Evolutionary conservation across 805 yeast species (phyloP).

Genomic region (Nakazawaea sp.): DNA sequence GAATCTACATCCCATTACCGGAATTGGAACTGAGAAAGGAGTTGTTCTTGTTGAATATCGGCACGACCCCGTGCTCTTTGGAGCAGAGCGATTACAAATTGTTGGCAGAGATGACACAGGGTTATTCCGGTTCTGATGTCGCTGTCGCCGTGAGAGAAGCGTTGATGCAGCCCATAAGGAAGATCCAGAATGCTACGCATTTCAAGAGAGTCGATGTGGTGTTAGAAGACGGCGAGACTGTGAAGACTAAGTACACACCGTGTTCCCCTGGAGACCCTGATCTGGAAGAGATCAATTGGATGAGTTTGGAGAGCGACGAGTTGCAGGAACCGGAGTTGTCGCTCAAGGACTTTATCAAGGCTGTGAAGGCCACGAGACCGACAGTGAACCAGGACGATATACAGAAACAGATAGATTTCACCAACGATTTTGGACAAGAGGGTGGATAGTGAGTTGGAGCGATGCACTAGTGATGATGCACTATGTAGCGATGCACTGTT

Average conservation of each 20-base stretch:
- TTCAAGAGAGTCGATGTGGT: constrained; percentile 56
- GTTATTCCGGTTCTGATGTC: constrained; percentile 95
- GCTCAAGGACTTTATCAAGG: constrained; percentile 87
- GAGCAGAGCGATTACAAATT: constrained; percentile 65
- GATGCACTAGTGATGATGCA: no score
- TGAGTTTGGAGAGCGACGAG: constrained; percentile 84
- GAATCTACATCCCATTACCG: constrained; percentile 93
- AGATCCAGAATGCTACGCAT: constrained; percentile 94
- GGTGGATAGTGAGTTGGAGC: constrained; percentile 50
- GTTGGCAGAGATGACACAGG: constrained; percentile 90
- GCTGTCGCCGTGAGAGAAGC: constrained; percentile 97
- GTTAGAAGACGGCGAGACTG: constrained; percentile 27
- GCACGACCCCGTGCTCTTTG: constrained; percentile 79
- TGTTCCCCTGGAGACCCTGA: constrained; percentile 95
- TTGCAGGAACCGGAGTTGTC: constrained; percentile 85
- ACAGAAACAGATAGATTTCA: constrained; percentile 76
- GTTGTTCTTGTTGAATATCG: constrained; percentile 93
- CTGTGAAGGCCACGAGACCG: constrained; percentile 86
- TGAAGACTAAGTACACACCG: constrained; percentile 58
- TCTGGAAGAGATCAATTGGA: constrained; percentile 90
- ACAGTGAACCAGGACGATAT: constrained; percentile 88
- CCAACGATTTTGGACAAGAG: constrained; percentile 95
- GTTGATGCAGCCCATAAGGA: constrained; percentile 94
- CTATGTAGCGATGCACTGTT: no score
- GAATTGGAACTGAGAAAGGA: constrained; percentile 86